These are phyloP conservation scores for Auriscalpium orientale DNA, from an alignment of 768 basidiomycete species.

Conservation along the genomic window DNA sequence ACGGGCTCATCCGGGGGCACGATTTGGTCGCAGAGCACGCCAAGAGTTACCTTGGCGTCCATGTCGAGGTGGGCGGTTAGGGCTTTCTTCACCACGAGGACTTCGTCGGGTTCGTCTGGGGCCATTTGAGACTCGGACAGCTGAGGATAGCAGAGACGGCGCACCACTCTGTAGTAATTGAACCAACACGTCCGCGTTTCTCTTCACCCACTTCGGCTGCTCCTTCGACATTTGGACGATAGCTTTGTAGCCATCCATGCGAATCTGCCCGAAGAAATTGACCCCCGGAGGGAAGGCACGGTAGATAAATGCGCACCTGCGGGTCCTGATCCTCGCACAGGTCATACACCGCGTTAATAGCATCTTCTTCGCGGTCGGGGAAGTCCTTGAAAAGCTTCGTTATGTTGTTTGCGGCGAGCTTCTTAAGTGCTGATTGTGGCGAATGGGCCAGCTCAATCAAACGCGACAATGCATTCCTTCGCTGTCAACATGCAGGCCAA, in stretches of 20 bases:
- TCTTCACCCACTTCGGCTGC: slow-evolving; percentile 51
- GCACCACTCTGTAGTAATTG: slow-evolving; percentile 69
- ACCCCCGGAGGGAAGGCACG: not conserved
- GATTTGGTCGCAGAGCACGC: slow-evolving; percentile 65
- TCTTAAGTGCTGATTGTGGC: slow-evolving; percentile 38
- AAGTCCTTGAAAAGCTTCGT: slow-evolving; percentile 56
- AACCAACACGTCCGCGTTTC: slow-evolving; percentile 71
- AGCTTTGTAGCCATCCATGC: slow-evolving; percentile 61
- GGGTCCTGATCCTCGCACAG: slow-evolving; percentile 62
- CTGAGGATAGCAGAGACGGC: slow-evolving; percentile 14
- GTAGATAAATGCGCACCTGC: slow-evolving; percentile 29
- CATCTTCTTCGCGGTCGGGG: slow-evolving; percentile 64
- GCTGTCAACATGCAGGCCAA: slow-evolving; percentile 26
- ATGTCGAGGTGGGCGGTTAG: slow-evolving; percentile 57
- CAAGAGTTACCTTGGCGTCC: slow-evolving; percentile 51
- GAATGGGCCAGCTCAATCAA: slow-evolving; percentile 50
- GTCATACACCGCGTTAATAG: slow-evolving; percentile 74
- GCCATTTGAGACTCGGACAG: too few relatives aligned
- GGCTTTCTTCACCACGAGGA: slow-evolving; percentile 50
- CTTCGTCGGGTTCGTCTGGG: slow-evolving; percentile 60
- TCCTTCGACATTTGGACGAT: slow-evolving; percentile 43
- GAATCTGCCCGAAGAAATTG: slow-evolving; percentile 36
- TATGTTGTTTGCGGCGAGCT: slow-evolving; percentile 50
- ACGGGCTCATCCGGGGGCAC: slow-evolving; percentile 39
- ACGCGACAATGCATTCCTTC: slow-evolving; percentile 41